phyloP scores from a whole-genome alignment of 73 alveolate genomes.

The Paramecium primaurelia region DNA sequence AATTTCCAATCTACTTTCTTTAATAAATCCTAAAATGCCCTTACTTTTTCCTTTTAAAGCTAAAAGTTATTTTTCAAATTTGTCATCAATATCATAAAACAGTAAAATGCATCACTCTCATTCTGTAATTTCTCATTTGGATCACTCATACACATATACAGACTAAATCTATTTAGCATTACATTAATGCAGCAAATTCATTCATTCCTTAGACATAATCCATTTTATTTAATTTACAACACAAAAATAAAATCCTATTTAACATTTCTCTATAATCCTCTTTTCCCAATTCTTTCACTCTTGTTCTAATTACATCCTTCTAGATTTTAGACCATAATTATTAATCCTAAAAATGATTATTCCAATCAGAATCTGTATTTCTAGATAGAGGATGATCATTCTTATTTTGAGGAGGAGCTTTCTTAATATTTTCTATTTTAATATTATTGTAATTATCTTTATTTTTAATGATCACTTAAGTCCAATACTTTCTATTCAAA shows the following conservation, averaged over 20 bases:
- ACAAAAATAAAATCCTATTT: neutral
- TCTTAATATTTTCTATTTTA: neutral
- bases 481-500: neutral
- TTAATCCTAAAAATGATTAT: conserved; percentile 30
- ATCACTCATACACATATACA: neutral
- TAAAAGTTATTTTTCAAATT: neutral
- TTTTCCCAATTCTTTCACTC: neutral
- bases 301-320: conserved; percentile 21
- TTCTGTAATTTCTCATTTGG: neutral
- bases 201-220: conserved; percentile 34
- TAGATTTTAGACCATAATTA: neutral
- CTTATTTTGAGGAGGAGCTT: neutral
- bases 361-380: conserved; percentile 17
- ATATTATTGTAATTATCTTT: neutral
- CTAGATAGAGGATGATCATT: conserved; percentile 41
- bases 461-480: neutral
- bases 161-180: neutral
- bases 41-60: neutral
- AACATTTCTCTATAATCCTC: neutral
- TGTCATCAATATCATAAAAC: conserved; percentile 15
- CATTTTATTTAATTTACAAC: conserved; percentile 20
- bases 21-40: neutral
- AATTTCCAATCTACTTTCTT: conserved; percentile 3
- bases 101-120: conserved; percentile 27
- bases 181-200: conserved; percentile 43